Evolutionary conservation across 441 rosid genomes (phyloP), one percentile per base, ranked within the genome.

Genomic region (Pelargonium myrrhifolium): DNA sequence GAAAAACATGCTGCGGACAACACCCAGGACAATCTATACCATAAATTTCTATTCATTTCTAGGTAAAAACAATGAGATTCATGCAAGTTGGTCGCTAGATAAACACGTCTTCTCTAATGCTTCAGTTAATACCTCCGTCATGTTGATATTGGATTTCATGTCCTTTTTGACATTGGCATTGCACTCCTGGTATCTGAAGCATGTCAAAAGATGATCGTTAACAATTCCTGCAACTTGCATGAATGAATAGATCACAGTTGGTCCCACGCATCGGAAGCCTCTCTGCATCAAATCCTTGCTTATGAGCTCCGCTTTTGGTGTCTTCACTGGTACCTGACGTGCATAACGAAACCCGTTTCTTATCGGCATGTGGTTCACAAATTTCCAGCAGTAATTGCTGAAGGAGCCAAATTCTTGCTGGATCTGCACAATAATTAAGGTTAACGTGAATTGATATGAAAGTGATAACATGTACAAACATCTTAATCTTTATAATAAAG

Each of bases 241-340:
- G 89, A 90, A 93, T 0, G 96, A 89, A 67, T 93, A 90, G 9
- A 93, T 68, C 28, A 86, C 85, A 0, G 91, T 86, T 0, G 98
- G 97, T 20, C 96, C 98, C 11, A 93, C 96, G 6, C 90, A 90
- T 10, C 93, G 81, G 72, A 93, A 89, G 63, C 98, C 97, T 83
- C 93, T 82, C 79, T 66, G 93, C 96, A 90, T 93, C 81, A 93
- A 77, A 66, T 90, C 90, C 83, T 87, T 93, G 87, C 97, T 90
- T 10, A 93, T 81, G 62, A 81, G 64, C 74, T 90, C 97, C 12
- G 97, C 91, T 78, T 90, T 93, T 0, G 96, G 96, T 2, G 94
- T 87, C 84, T 86, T 93, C 2, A 82, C 87, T 1, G 96, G 97
- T 2, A 87, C 85, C 78, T 85, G 91, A 20, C 96, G 96, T 0